Evolutionary conservation across 768 basidiomycete genomes (phyloP).

Genomic region (Calocybe cyanea): DNA sequence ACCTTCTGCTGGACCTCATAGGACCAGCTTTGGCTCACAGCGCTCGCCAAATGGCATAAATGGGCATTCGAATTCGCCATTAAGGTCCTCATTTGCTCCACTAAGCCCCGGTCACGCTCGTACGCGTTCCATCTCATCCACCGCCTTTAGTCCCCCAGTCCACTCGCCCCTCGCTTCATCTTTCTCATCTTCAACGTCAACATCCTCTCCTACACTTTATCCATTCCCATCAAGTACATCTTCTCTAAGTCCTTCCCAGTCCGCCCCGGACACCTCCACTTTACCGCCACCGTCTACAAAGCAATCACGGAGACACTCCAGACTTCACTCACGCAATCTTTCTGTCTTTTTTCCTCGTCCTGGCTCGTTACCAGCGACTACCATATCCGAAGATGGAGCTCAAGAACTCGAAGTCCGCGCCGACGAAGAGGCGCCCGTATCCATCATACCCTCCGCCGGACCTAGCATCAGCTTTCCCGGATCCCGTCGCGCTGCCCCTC

Average conservation of each 20-base stretch:
- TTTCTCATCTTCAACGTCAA: slow-evolving; percentile 22
- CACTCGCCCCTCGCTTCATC: slow-evolving; percentile 48
- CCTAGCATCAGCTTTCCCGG: slow-evolving; percentile 38
- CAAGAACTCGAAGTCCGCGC: slow-evolving; percentile 45
- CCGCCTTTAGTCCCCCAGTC: too few relatives aligned
- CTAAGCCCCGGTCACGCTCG: slow-evolving; percentile 33
- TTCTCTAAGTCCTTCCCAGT: slow-evolving; percentile 15
- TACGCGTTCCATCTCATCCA: slow-evolving; percentile 45
- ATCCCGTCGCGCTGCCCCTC: slow-evolving; percentile 28
- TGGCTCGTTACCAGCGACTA: slow-evolving; percentile 51
- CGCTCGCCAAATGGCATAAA: too few relatives aligned
- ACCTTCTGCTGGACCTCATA: slow-evolving; percentile 28
- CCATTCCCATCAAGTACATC: slow-evolving; percentile 4
- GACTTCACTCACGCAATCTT: slow-evolving; percentile 87
- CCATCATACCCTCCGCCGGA: slow-evolving; percentile 41
- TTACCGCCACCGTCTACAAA: slow-evolving; percentile 3
- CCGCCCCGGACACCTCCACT: slow-evolving; percentile 22
- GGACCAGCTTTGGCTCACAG: slow-evolving; percentile 22
- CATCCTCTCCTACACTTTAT: slow-evolving; percentile 15
- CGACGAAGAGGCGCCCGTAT: slow-evolving; percentile 47
- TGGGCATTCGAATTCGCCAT: slow-evolving; percentile 21
- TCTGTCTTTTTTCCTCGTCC: slow-evolving; percentile 90
- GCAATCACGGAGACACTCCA: slow-evolving; percentile 53
- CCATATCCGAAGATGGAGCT: slow-evolving; percentile 66
- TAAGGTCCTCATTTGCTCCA: slow-evolving; percentile 26